A percentile compares a stretch with the other conserved stretches of the same genome.
phyloP scores from a whole-genome alignment of 1,139 yeast species.

The Blastobotrys malaysiensis region DNA sequence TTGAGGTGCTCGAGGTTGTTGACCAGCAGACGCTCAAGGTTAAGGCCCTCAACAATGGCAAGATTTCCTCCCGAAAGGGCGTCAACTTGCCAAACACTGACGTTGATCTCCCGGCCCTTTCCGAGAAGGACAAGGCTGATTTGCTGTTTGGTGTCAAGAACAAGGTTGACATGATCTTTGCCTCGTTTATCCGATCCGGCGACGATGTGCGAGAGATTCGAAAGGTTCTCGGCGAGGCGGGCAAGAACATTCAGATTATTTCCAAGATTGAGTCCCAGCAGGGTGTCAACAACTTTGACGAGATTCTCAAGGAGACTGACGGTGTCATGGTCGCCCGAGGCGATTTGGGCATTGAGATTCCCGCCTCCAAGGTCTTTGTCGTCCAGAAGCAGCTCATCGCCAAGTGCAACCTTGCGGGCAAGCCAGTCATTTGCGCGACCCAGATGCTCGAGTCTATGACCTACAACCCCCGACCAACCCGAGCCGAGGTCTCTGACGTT shows the following conservation, averaged over 20 bases:
- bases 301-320: conserved; percentile 86
- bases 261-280: conserved; percentile 98
- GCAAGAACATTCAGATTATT: conserved; percentile 91
- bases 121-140: conserved; percentile 93
- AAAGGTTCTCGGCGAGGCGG: conserved; percentile 92
- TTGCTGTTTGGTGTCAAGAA: conserved; percentile 92
- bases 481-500: conserved; percentile 99
- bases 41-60: conserved; percentile 87
- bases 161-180: conserved; percentile 96
- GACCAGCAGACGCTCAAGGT: conserved; percentile 81
- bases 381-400: conserved; percentile 99
- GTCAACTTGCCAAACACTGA: conserved; percentile 98
- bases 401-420: conserved; percentile 98
- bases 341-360: conserved; percentile 98
- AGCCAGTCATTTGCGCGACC: conserved; percentile 99
- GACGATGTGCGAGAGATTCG: conserved; percentile 86
- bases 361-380: conserved; percentile 97
- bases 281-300: conserved; percentile 99
- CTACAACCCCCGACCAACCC: conserved; percentile 98
- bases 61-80: conserved; percentile 96
- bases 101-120: conserved; percentile 95
- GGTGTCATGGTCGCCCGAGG: conserved; percentile 99
- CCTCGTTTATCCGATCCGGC: conserved; percentile 95
- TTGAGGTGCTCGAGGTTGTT: conserved; percentile 78
- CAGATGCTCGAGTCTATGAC: conserved; percentile 99